Base-by-base conservation (phyloP, 2,329 filamentous ascomycete species). In the Claviceps arundinis region DNA sequence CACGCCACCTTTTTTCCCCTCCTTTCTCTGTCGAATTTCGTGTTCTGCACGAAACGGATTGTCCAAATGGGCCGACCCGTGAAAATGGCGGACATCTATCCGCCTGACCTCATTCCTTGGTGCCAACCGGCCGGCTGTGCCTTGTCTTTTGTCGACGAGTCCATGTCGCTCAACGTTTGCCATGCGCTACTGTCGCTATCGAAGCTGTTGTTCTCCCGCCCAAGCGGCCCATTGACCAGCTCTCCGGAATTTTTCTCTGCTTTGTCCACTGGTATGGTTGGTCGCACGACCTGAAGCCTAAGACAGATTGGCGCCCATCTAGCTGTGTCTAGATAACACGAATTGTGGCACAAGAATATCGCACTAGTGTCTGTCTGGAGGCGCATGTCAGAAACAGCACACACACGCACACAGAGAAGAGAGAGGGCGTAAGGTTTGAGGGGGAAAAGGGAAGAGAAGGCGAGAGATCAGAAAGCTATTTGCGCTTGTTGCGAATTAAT, bases 201-300 rank as follows among this genome's bases (percentile, higher is more conserved):
- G 26, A 30, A 30, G 26, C 26, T 30, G 26, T 30, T 30, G 17
- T 22, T 19, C 13, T 24, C 19, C 13, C 11, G 41, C 41, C 42
- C 42, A 19, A 14, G 19, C 22, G 22, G 19, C 16, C 40, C n/a
- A 22, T 42, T 17, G 42, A 16, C 19, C 22, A 14, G 4, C 16
- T 16, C 42, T 44, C 13, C 42, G 19, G 19, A 14, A 11, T 44
- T 24, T 0, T 24, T 7, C 42, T 44, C 7, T 19, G 19, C 16
- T 38, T 45, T 45, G 14, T 45, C 43, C 43, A 45, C 14, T 17
- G 30, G n/a, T 22, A 13, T 40, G 40, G 26, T 26, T n/a, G 48
- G 48, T 50, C 22, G 24, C 48, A 50, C 48, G 22, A 30, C 48
- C 48, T 50, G 48, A 50, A 37, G 40, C 48, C 48, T 50, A 41